Conservation (phyloP, 1,139 yeast genomes). For the Taphrina flavorubra region DNA sequence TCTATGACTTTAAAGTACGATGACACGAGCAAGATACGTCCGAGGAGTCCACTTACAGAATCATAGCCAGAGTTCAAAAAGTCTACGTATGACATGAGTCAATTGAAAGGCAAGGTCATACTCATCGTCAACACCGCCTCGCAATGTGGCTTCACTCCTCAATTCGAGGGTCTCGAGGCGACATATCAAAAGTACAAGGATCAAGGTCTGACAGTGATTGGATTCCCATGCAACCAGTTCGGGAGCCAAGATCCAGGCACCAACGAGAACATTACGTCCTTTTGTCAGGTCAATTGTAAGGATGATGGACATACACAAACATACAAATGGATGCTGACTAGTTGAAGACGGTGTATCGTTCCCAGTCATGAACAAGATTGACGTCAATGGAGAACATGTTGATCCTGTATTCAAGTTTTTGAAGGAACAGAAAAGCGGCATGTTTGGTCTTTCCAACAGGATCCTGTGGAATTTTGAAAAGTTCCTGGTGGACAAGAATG, state of each 20-base stretch:
- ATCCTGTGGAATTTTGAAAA: constrained; percentile 39
- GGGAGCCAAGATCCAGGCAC: constrained; percentile 84
- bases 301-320: neutral
- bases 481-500: constrained; percentile 72
- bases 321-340: neutral
- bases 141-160: constrained; percentile 59
- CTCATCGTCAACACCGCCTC: constrained; percentile 91
- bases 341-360: constrained; percentile 53
- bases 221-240: constrained; percentile 94
- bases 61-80: constrained; percentile 53
- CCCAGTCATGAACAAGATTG: constrained; percentile 84
- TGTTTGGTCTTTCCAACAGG: constrained; percentile 32
- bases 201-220: constrained; percentile 76
- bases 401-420: constrained; percentile 82
- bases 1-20: constrained; percentile 52
- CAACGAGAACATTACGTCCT: constrained; percentile 66
- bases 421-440: constrained; percentile 59
- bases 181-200: constrained; percentile 78
- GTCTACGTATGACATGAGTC: constrained; percentile 67
- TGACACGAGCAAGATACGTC: neutral
- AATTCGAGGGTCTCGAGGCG: constrained; percentile 82
- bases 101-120: constrained; percentile 87
- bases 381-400: constrained; percentile 82
- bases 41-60: neutral
- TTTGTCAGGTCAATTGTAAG: constrained; percentile 64